Percentiles rank a stretch among this genome's conserved stretches.
Evolutionary conservation across 805 yeast species (phyloP).

Genomic region (Lipomyces starkeyi): DNA sequence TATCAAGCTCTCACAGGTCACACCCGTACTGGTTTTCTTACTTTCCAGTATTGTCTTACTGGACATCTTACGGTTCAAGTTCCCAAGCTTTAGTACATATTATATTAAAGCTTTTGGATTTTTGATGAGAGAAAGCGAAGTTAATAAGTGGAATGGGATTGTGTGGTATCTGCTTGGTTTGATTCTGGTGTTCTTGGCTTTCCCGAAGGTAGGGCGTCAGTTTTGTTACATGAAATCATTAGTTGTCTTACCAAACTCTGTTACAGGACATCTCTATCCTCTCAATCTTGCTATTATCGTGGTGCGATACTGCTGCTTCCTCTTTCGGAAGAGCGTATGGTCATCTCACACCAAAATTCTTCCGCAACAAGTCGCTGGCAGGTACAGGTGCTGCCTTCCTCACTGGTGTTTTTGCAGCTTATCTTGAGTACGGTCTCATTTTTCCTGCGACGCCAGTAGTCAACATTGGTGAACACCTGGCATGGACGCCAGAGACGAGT

Average conservation of each 20-base stretch:
- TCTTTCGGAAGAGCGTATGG: slow-evolving; percentile 90
- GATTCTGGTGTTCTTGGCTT: slow-evolving; percentile 67
- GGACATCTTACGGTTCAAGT: slow-evolving; percentile 71
- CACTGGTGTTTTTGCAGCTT: slow-evolving; percentile 71
- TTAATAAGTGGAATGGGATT: slow-evolving; percentile 76
- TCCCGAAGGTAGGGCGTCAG: slow-evolving; percentile 49
- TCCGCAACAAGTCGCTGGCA: slow-evolving; percentile 80
- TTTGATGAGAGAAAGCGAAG: slow-evolving; percentile 84
- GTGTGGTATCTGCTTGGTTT: slow-evolving; percentile 86
- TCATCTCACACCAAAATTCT: slow-evolving; percentile 76
- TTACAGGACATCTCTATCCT: slow-evolving; percentile 75
- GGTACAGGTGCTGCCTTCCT: slow-evolving; percentile 87
- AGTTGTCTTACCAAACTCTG: background rate
- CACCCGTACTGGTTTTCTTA: slow-evolving; percentile 61
- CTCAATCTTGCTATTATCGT: slow-evolving; percentile 80
- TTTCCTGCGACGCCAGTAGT: slow-evolving; percentile 54
- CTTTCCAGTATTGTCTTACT: slow-evolving; percentile 62
- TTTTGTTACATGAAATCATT: background rate
- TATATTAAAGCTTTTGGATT: slow-evolving; percentile 76
- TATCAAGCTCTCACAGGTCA: slow-evolving; percentile 60
- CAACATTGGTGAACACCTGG: slow-evolving; percentile 50
- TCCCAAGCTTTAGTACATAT: slow-evolving; percentile 63
- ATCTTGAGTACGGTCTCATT: slow-evolving; percentile 71
- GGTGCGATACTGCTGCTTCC: slow-evolving; percentile 98
- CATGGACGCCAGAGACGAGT: slow-evolving; percentile 71